Conservation (phyloP, 768 basidiomycete species). For the Lactarius vividus region DNA sequence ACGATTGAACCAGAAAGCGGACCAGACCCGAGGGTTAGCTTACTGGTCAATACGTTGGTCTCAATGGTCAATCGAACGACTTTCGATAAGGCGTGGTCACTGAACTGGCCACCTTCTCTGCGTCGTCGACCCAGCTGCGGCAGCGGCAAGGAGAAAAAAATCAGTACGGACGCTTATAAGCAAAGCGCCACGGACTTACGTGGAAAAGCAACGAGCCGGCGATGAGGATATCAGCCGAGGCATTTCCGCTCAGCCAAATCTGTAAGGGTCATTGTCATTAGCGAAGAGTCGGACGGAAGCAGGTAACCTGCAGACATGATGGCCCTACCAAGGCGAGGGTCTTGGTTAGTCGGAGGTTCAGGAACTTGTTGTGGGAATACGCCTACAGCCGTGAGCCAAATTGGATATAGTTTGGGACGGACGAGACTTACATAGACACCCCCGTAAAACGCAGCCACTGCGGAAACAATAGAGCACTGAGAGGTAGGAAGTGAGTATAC, state of each 20-base stretch:
- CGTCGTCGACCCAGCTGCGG: too few species aligned
- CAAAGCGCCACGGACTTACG: background rate
- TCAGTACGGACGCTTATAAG: too few species aligned
- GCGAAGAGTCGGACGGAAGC: background rate
- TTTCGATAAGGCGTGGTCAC: too few species aligned
- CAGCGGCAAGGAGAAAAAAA: too few species aligned
- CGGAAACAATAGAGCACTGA: constrained; percentile 1
- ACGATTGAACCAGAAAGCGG: background rate
- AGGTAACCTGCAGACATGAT: background rate
- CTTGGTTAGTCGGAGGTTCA: background rate
- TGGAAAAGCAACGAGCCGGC: constrained; percentile 10
- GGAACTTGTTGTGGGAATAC: background rate
- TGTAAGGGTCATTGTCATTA: background rate
- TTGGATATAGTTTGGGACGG: background rate
- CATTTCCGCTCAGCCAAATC: constrained; percentile 17
- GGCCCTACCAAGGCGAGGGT: background rate
- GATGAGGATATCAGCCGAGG: constrained; percentile 14
- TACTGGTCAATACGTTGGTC: too few species aligned
- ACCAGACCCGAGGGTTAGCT: too few species aligned
- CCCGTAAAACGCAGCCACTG: background rate
- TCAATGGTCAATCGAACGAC: too few species aligned
- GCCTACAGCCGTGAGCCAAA: background rate
- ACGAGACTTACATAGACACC: constrained; percentile 7
- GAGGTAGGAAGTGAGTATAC: background rate
- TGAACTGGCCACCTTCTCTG: background rate